Evolutionary conservation across 768 basidiomycete genomes (phyloP).

Genomic region (Suillus hirtellus): DNA sequence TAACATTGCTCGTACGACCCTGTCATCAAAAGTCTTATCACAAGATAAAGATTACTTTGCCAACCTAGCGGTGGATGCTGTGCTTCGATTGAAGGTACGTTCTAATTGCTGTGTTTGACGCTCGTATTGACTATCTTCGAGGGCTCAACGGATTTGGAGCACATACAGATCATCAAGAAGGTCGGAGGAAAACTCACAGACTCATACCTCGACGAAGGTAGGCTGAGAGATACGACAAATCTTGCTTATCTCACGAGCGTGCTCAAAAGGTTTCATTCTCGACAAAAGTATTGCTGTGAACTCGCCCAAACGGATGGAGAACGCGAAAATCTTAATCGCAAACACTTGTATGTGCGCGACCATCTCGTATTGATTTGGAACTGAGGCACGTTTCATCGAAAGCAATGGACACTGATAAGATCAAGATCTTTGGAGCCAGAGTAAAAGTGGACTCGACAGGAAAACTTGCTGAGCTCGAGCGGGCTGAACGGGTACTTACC

Average conservation of each 20-base stretch:
- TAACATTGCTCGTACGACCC: constrained; percentile 94
- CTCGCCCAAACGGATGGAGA: constrained; percentile 92
- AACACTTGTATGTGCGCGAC: constrained; percentile 79
- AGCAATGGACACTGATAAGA: constrained; percentile 99
- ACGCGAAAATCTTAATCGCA: constrained; percentile 93
- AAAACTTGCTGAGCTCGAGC: constrained; percentile 96
- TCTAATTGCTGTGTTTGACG: not conserved
- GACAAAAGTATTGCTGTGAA: constrained; percentile 95
- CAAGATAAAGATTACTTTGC: constrained; percentile 99
- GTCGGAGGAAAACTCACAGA: constrained; percentile 98
- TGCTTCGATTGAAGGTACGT: constrained; percentile 80
- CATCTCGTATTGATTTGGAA: not conserved
- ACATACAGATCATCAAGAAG: constrained; percentile 99
- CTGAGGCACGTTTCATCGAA: constrained; percentile 6
- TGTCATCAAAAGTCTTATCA: constrained; percentile 93
- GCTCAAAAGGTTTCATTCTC: constrained; percentile 82
- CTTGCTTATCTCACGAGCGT: not conserved
- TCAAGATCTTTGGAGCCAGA: constrained; percentile 97
- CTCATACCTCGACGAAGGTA: constrained; percentile 96
- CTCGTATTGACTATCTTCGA: constrained; percentile 30
- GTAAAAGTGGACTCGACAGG: constrained; percentile 95
- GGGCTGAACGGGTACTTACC: constrained; percentile 77
- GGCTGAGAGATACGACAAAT: constrained; percentile 6
- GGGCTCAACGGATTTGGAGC: constrained; percentile 96
- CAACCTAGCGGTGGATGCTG: constrained; percentile 96